Evolutionary conservation across 2,329 filamentous ascomycete genomes (phyloP), one percentile per base, ranked within the genome.

Genomic region (Tolypocladium nubicola): DNA sequence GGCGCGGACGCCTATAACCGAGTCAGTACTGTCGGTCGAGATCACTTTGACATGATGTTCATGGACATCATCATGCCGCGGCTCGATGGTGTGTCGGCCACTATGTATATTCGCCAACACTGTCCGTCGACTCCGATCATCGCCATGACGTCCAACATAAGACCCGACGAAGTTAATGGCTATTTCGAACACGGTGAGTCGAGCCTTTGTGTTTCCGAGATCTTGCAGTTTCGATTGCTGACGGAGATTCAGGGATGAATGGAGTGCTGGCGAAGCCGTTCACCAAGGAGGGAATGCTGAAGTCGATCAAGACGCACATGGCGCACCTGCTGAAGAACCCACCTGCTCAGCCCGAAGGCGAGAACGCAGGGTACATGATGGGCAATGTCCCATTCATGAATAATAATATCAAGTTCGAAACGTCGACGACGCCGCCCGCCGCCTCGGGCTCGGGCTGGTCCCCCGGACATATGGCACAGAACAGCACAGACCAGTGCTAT

Each of bases 41-140:
- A 74, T 38, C 67, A 80, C 38, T 87, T 82, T 64, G 83, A 88
- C 63, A 73, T 88, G 56, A 90, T 93, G 61, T 82, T 93, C 61
- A 93, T 93, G 89, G 89, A 94, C 68, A 93, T 99, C 62, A 96
- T 99, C 64, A 97, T 99, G 94, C 94, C 94, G 7, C 88, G 92
- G 62, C 79, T 97, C 56, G 94, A 97, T 66, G 94, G 94, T 64
- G 91, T 97, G 7, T 96, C 92, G 19, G 93, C 94, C 3, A 96
- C 91, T 58, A 89, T 94, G 67, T 85, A 96, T 61, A 97, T 99
- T 62, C 85, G 93, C 56, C 89, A 96, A 67, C 90, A 93, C 61
- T 86, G 91, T 61, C 83, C 85, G 41, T 83, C 86, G 7, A 86
- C 89, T 23, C 94, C 94, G 0, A 95, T 99, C 65, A 90, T 99